These are phyloP conservation scores for Cladophialophora chaetospira DNA, from an alignment of 2,329 filamentous ascomycete genomes.

Conservation along the genomic window DNA sequence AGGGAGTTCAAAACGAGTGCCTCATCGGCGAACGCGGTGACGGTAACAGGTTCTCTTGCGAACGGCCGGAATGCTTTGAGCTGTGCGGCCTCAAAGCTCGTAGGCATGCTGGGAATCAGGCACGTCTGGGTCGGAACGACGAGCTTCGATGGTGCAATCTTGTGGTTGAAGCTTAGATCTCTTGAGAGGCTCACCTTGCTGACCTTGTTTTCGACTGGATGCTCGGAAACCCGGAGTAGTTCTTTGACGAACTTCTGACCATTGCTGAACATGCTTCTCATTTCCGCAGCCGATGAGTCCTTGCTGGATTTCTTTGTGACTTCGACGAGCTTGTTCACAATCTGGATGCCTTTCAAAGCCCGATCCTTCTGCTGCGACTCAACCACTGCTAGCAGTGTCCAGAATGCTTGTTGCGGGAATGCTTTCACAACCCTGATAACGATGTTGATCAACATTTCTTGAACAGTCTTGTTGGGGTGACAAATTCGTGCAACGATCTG, in stretches of 20 bases:
- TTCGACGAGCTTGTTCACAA: conserved; percentile 46
- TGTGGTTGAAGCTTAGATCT: conserved; percentile 82
- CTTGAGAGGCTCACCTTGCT: conserved; percentile 73
- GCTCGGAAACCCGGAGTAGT: conserved; percentile 76
- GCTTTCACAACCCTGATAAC: conserved; percentile 81
- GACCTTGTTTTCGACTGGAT: conserved; percentile 71
- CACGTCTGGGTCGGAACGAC: conserved; percentile 88
- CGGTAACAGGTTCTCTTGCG: conserved; percentile 80
- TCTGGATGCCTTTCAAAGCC: conserved; percentile 52
- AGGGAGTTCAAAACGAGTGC: conserved; percentile 88
- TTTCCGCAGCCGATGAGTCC: conserved; percentile 54
- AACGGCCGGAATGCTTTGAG: conserved; percentile 79
- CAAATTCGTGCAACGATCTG: conserved; percentile 96
- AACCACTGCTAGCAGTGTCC: conserved; percentile 85
- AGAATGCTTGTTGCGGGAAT: conserved; percentile 90
- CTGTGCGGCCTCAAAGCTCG: conserved; percentile 67
- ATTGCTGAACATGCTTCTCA: conserved; percentile 71
- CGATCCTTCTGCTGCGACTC: conserved; percentile 77
- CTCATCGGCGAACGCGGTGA: conserved; percentile 77
- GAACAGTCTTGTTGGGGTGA: conserved; percentile 77
- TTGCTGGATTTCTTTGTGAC: conserved; percentile 48
- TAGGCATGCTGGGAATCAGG: conserved; percentile 77
- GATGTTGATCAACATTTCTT: conserved; percentile 73
- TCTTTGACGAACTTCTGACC: conserved; percentile 84
- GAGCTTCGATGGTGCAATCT: conserved; percentile 75